phyloP scores from a whole-genome alignment of 805 yeast species.

The Cyberlindnera mrakii region DNA sequence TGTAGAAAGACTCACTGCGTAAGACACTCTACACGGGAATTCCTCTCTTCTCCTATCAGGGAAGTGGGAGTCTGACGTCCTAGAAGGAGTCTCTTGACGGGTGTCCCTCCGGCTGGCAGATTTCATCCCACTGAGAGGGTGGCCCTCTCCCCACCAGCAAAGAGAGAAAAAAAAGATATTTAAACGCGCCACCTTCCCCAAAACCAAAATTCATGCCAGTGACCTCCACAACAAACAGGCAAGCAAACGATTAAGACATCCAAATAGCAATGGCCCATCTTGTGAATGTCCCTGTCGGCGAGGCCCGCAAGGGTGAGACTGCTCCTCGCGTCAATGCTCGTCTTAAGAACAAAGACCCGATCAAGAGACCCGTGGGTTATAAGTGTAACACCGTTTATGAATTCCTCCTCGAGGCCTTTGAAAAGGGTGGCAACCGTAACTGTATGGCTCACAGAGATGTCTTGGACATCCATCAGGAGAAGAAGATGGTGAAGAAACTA shows the following conservation, averaged over 20 bases:
- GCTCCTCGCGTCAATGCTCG: conserved; percentile 70
- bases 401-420: conserved; percentile 54
- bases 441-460: conserved; percentile 79
- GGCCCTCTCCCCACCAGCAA: too few relatives aligned
- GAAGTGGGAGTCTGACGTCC: too few relatives aligned
- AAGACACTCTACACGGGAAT: too few relatives aligned
- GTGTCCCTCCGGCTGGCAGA: too few relatives aligned
- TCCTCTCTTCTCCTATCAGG: too few relatives aligned
- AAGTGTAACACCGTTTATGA: conserved; percentile 68
- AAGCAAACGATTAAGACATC: background rate
- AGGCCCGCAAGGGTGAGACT: conserved; percentile 69
- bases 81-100: too few relatives aligned
- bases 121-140: too few relatives aligned
- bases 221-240: too few relatives aligned
- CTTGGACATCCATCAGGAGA: conserved; percentile 68
- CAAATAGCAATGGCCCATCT: conserved; percentile 13
- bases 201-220: too few relatives aligned
- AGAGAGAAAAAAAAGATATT: too few relatives aligned
- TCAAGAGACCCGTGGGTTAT: conserved; percentile 57
- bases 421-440: conserved; percentile 43
- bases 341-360: conserved; percentile 37
- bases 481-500: conserved; percentile 63
- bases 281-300: conserved; percentile 56
- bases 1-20: too few relatives aligned
- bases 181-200: too few relatives aligned